Evolutionary conservation across 495 filamentous ascomycete species (phyloP).

Genomic region (Aspergillus sclerotioniger): DNA sequence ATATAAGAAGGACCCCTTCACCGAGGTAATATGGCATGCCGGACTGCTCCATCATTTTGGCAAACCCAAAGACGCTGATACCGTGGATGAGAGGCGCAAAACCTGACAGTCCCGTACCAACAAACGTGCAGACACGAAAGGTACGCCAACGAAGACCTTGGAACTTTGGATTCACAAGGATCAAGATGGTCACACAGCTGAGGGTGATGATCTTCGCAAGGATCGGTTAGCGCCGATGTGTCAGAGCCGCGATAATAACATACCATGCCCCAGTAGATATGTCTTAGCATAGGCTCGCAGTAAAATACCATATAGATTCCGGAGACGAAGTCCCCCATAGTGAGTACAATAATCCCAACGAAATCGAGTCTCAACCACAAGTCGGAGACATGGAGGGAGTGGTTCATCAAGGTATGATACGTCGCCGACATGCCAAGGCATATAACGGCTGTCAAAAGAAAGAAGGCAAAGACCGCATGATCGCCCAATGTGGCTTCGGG

Average conservation of each 20-base stretch:
- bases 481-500: constrained; percentile 19
- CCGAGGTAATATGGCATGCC: constrained; percentile 27
- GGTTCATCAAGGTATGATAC: constrained; percentile 32
- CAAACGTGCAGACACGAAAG: constrained; percentile 42
- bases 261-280: constrained; percentile 28
- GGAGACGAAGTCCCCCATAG: constrained; percentile 26
- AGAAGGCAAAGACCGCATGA: constrained; percentile 27
- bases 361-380: constrained; percentile 29
- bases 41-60: constrained; percentile 38
- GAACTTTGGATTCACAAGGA: constrained; percentile 38
- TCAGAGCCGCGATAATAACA: constrained; percentile 5
- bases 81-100: constrained; percentile 49
- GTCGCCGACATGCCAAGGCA: constrained; percentile 26
- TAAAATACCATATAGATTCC: constrained; percentile 31
- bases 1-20: constrained; percentile 32
- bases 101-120: constrained; percentile 49
- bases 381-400: constrained; percentile 24
- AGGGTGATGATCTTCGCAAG: constrained; percentile 19
- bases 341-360: constrained; percentile 23
- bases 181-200: constrained; percentile 35
- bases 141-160: constrained; percentile 42
- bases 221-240: neutral
- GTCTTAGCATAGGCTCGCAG: constrained; percentile 21
- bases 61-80: constrained; percentile 38
- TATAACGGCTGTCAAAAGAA: constrained; percentile 24